Evolutionary conservation across 2,329 filamentous ascomycete genomes (phyloP).

Genomic region (Trichoderma endophyticum): DNA sequence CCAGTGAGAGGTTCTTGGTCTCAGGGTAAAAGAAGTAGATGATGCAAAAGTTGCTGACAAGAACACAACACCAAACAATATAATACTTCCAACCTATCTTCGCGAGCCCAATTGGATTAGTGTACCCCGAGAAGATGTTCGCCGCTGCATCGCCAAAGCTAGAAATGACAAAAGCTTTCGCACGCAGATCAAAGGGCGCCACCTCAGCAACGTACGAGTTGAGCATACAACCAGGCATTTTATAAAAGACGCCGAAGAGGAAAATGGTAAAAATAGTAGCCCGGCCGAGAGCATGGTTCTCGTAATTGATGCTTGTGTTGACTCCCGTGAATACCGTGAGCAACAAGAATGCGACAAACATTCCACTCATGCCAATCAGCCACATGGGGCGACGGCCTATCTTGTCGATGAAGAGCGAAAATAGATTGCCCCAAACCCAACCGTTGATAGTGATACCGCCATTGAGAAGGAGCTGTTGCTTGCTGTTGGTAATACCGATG

Average conservation of each 20-base stretch:
- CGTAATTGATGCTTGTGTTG: conserved; percentile 8
- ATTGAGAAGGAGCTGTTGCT: background rate
- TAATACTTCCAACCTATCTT: conserved; percentile 7
- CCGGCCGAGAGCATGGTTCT: background rate
- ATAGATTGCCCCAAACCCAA: background rate
- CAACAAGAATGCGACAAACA: conserved; percentile 11
- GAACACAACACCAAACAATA: conserved; percentile 26
- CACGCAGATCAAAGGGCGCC: conserved; percentile 12
- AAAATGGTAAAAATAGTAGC: conserved; percentile 15
- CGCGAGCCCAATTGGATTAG: background rate
- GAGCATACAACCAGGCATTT: conserved; percentile 16
- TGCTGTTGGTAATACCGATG: background rate
- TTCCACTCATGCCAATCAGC: conserved; percentile 17
- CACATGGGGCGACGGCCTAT: conserved; percentile 12
- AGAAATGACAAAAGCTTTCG: conserved; percentile 15
- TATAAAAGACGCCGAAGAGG: conserved; percentile 13
- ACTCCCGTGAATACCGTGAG: conserved; percentile 11
- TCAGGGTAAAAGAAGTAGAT: conserved; percentile 52
- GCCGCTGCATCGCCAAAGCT: conserved; percentile 15
- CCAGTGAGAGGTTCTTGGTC: conserved; percentile 42
- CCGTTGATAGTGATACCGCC: background rate
- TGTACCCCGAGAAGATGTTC: conserved; percentile 12
- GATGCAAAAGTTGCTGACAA: conserved; percentile 18
- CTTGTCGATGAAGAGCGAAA: background rate
- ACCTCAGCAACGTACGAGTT: conserved; percentile 16